Percentiles rank a stretch among this genome's conserved stretches.
phyloP scores from a whole-genome alignment of 164 flowering plant genomes.

The Paratinospora sagittata region DNA sequence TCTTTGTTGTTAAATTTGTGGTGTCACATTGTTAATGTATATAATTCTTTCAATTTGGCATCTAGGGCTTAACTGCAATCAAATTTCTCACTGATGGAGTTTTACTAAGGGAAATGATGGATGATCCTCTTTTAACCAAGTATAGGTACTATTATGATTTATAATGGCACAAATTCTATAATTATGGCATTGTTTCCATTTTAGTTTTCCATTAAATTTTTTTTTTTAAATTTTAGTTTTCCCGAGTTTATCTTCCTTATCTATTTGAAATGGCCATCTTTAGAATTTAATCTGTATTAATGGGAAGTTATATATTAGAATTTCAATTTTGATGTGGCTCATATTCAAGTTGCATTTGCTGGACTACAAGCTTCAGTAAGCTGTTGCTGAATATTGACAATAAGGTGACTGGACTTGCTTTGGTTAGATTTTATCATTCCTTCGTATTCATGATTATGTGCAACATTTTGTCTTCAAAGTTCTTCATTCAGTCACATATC shows the following conservation, averaged over 20 bases:
- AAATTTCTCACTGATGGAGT: slow-evolving; percentile 98
- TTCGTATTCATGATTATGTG: not conserved
- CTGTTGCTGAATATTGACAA: not conserved
- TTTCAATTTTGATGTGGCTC: no score
- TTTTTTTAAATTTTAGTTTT: not conserved
- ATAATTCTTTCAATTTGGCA: slow-evolving; percentile 20
- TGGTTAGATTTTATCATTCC: not conserved
- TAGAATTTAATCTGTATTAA: no score
- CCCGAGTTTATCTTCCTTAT: not conserved
- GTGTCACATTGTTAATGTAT: not conserved
- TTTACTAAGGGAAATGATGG: slow-evolving; percentile 96
- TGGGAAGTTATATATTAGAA: no score
- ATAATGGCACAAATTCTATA: not conserved
- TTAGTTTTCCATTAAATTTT: not conserved
- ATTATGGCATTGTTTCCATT: not conserved
- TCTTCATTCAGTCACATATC: no score
- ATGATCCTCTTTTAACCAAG: slow-evolving; percentile 93
- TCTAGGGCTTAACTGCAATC: slow-evolving; percentile 65
- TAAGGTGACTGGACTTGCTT: not conserved
- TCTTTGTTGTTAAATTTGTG: not conserved
- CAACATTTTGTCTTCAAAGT: no score
- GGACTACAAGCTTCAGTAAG: not conserved
- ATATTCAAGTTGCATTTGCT: no score
- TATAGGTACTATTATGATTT: slow-evolving; percentile 48
- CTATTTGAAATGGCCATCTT: not conserved